Base-by-base conservation (phyloP, 2,329 filamentous ascomycete genomes). In the Fusarium gaditjirri region DNA sequence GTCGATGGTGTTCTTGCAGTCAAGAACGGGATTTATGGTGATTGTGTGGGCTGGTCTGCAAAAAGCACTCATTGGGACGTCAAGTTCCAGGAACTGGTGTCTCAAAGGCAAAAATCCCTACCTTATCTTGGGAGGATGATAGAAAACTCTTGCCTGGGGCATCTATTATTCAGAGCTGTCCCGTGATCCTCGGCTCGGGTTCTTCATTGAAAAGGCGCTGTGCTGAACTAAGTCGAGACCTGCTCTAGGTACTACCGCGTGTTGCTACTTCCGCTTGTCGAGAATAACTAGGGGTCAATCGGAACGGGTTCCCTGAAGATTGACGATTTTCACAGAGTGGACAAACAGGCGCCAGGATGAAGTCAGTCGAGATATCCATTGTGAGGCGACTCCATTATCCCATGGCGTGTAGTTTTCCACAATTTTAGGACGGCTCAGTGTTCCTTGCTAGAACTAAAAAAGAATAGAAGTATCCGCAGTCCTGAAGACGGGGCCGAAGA, bases 361-460 rank as follows among this genome's bases (percentile, higher is more conserved):
- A 67, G 70, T 70, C 65, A 65, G 70, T 53, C 39, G 54, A 59
- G 70, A 73, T 73, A 43, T 41, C 35, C 54, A 71, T 60, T 66
- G 63, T 64, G 66, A 71, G 70, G 70, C 66, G 67, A 64, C 59
- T 64, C 53, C 50, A 46, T 59, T 54, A 49, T 44, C 41, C 41
- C 38, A 69, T 73, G 61, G 70, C 70, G 70, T 60, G 52, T 66
- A 43, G 39, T 62, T 63, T 72, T 62, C 43, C 35, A 36, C 41
- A 49, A 50, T 47, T 61, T 46, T 42, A 42, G 49, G 43, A 29
- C 50, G 50, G 53, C 52, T 65, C 46, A 39, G 7, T 42, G 49
- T 49, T 47, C 38, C 27, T 56, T 29, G 49, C 57, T 68, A 69
- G 58, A 69, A 36, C 58, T 33, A 65, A 60, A 69, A 42, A 46